Evolutionary conservation across 1,139 yeast genomes (phyloP), one percentile per base, ranked within the genome.

Genomic region (Candida anutae): DNA sequence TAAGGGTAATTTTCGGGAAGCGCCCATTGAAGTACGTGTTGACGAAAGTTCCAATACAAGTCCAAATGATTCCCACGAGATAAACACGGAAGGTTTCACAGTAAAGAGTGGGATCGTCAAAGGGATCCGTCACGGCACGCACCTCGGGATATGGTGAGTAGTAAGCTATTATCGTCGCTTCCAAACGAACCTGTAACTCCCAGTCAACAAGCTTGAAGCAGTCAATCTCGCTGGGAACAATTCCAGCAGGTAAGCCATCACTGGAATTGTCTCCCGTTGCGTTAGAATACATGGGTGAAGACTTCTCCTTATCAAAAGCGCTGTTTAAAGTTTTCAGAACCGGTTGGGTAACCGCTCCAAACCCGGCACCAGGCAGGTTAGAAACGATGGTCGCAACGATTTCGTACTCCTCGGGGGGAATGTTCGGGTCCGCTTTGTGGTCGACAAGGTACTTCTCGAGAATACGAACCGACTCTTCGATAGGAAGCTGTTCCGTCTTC

Each of bases 111-210:
- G 67, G 65, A 38, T 74, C 77, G 43, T 74, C 79, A 25, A 48
- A 50, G 12, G 76, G 71, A 28, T 64, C 67, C 16, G 75, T 58
- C 16, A 73, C 69, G 6, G 82, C 62, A 36, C 84, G 59, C 5
- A 77, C 80, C 46, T 76, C 82, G 3, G 77, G 72, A 44, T 77
- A 77, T 1, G 81, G 79, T 1, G 80, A 74, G 46, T 65, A 69
- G 43, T 57, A 74, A 26, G 67, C 58, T 28, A 69, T 51, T 27
- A 75, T 28, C 2, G 39, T 37, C 11, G 48, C 49, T 22, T 45
- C 48, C 15, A 37, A 24, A 13, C 38, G 34, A 8, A 35, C 39
- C 28, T 40, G 45, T 6, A 43, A 32, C 5, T 28, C 25, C 44
- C 46, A 41, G 26, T 41, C 43, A 10, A 21, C 12, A 10, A 31